These are phyloP conservation scores for Ulota crispa DNA, from an alignment of 225 moss, liverwort and hornwort species.

Conservation along the genomic window DNA sequence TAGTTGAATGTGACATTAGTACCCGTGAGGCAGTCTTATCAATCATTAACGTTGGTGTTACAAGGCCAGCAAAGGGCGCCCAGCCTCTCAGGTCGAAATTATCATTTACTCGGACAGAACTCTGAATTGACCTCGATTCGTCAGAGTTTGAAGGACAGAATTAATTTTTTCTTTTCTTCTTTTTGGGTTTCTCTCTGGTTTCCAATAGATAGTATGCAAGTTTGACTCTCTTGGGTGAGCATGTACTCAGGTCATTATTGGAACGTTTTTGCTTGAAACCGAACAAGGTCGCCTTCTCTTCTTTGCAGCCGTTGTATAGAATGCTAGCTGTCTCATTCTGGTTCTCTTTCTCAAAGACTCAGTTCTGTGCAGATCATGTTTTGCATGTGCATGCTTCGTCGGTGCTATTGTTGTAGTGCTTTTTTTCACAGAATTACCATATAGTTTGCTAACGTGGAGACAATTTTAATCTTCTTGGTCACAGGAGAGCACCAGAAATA, in stretches of 20 bases:
- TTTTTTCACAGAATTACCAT: neutral
- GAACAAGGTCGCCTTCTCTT: neutral
- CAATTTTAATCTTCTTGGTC: neutral
- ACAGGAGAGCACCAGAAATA: neutral
- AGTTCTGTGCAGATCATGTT: slow-evolving; percentile 3
- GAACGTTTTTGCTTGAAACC: neutral
- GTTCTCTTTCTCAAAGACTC: neutral
- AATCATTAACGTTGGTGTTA: slow-evolving; percentile 25
- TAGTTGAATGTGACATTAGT: slow-evolving; percentile 20
- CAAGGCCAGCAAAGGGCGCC: slow-evolving; percentile 3
- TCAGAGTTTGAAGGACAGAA: neutral
- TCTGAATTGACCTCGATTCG: slow-evolving; percentile 30
- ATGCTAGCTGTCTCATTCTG: neutral
- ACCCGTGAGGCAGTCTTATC: slow-evolving; percentile 18
- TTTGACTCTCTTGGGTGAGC: slow-evolving; percentile 7
- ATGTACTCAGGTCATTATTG: neutral
- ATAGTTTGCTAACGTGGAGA: neutral
- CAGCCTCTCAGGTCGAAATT: neutral
- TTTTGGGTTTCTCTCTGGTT: neutral
- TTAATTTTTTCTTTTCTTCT: neutral
- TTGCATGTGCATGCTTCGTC: neutral
- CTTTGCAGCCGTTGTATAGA: neutral
- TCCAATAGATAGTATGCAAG: slow-evolving; percentile 7
- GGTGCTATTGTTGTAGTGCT: neutral
- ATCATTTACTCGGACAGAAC: neutral